Evolutionary conservation across 805 yeast genomes (phyloP), one percentile per base, ranked within the genome.

Genomic region (Yarrowia bubula): DNA sequence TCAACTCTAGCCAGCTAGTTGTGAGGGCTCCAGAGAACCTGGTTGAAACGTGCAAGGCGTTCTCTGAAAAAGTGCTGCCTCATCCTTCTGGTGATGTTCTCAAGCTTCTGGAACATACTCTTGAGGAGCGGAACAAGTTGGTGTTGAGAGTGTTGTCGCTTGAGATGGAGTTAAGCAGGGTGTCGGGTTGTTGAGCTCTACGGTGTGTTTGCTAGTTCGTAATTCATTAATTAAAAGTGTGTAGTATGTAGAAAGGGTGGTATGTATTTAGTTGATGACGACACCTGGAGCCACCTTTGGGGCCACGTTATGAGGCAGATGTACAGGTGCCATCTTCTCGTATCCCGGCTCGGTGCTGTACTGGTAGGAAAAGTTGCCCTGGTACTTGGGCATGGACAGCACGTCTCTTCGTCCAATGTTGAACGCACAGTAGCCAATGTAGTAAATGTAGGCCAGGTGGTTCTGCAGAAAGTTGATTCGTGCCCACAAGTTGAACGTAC

Each of bases 391-490:
- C 58, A 51, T 37, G 33, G 18, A 22, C 10, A 51, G 33, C 8
- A 51, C 43, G 15, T 51, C 58, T 37, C 58, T 4, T 37, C 43
- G 17, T n/a, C 66, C 41, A 13, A 43, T 31, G 18, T 41, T 47
- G 41, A 57, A 32, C 0, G 62, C 47, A 37, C 58, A 51, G 33
- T 39, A 55, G 3, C 46, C 51, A 51, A 64, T 60, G 51, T 62
- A 65, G 37, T 28, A 50, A 31, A 47, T 50, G 44, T 48, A 58
- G 15, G 58, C 65, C 37, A 44, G 43, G 8, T 51, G 58, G 58
- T 51, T 51, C 43, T 51, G 58, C 35, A 43, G 43, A n/a, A 43
- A 15, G 37, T 55, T 43, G 53, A 38, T 41, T 32, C 68, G 51
- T 6, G n/a, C 4, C 33, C 33, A 35, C 14, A 41, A 33, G 17